Base-by-base conservation (phyloP, 139 green algal species). In the Desmodesmus armatus region DNA sequence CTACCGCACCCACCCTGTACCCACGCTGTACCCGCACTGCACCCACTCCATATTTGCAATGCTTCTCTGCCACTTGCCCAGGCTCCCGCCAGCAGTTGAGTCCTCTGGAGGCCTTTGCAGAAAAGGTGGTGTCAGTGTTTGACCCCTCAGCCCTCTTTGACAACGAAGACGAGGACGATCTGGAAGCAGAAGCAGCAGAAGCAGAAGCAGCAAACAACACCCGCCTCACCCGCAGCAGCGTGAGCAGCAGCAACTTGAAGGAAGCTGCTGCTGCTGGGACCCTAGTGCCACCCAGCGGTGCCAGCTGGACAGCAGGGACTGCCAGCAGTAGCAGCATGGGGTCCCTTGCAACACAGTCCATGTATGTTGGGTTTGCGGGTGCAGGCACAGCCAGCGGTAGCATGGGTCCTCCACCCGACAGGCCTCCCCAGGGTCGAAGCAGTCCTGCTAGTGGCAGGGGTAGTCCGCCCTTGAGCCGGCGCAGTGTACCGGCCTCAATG, bases 91-190 rank as follows among this genome's bases (percentile, higher is more conserved):
- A n/a, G n/a, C n/a, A n/a, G n/a, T n/a, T n/a, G n/a, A 77, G 79
- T 43, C 35, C 27, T 6, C 25, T 72, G 17, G 63, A 65, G 13
- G 33, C 23, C 9, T n/a, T 76, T 21, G 65, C 62, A 65, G 76
- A 72, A 1, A 44, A 43, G 31, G 40, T 73, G 15, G 41, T 7
- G 27, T 27, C 37, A 41, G 37, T 21, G 15, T 17, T 89, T 13
- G 85, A 89, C 44, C 70, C 70, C 5, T 80, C 85, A 44, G 55
- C 85, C 27, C 83, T 86, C 58, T 89, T 86, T 33, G 40, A 78
- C 2, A 78, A 86, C 33, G 85, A 86, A 15, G 85, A 86, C 35
- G 85, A 86, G 9, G 44, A 73, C 7, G 27, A 80, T 1, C 62
- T 79, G 11, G 73, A 80, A 55, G 83, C 69, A 55, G 80, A 47